These are phyloP conservation scores for Sporothrix dimorphospora DNA, from an alignment of 2,329 filamentous ascomycete genomes.

Conservation along the genomic window DNA sequence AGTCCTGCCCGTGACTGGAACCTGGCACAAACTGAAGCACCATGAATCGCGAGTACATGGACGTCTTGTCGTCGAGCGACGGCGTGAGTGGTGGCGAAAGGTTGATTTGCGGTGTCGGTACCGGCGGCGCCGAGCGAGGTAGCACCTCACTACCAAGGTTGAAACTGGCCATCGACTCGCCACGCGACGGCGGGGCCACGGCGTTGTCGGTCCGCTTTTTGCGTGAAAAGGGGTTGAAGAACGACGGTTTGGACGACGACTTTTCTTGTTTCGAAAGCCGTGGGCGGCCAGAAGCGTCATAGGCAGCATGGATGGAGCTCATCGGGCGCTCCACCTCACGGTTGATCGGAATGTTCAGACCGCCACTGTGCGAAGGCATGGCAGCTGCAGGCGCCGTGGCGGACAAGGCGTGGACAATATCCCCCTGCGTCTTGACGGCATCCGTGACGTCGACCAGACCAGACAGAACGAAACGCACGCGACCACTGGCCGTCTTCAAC, in stretches of 20 bases:
- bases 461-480: slow-evolving; percentile 56
- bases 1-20: slow-evolving; percentile 32
- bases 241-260: slow-evolving; percentile 6
- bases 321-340: background rate
- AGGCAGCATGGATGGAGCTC: background rate
- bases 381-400: slow-evolving; percentile 42
- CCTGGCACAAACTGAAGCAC: slow-evolving; percentile 37
- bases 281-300: background rate
- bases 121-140: background rate
- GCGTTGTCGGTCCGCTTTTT: slow-evolving; percentile 3
- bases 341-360: background rate
- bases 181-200: background rate
- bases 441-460: slow-evolving; percentile 62
- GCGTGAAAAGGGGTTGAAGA: slow-evolving; percentile 33
- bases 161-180: background rate
- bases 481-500: slow-evolving; percentile 52
- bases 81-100: background rate
- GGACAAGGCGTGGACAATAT: slow-evolving; percentile 55
- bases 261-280: background rate
- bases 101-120: background rate
- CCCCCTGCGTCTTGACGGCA: slow-evolving; percentile 53
- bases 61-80: slow-evolving; percentile 10
- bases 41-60: slow-evolving; percentile 39
- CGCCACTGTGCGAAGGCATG: background rate
- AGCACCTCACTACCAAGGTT: background rate